Evolutionary conservation across 305 asterid genomes (phyloP).

Genomic region (Rubia peregrina): DNA sequence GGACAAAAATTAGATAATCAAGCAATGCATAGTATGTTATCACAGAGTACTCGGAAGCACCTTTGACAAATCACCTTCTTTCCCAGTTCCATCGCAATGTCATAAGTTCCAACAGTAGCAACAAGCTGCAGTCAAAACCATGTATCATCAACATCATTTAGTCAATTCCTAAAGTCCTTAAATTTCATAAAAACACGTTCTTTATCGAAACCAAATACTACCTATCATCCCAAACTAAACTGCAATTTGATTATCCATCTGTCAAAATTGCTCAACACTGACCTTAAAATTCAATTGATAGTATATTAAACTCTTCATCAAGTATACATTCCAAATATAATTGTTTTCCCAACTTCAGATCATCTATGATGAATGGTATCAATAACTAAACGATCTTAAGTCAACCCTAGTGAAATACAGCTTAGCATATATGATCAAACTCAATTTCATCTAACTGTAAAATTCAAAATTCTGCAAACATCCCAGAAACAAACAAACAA

Average conservation of each 20-base stretch:
- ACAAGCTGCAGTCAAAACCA: constrained; percentile 55
- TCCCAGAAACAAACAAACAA: neutral
- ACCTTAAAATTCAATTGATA: neutral
- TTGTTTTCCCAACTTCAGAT: neutral
- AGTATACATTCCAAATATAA: neutral
- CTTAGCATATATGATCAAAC: no score
- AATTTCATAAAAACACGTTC: neutral
- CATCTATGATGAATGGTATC: neutral
- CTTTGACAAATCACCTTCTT: constrained; percentile 86
- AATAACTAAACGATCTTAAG: no score
- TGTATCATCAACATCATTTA: constrained; percentile 9
- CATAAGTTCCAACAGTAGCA: constrained; percentile 85
- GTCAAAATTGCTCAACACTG: neutral
- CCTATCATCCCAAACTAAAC: neutral
- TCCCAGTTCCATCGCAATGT: constrained; percentile 77
- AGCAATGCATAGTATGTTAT: neutral
- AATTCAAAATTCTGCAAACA: neutral
- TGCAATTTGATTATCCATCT: no score
- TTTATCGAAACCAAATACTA: neutral
- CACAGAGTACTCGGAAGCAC: constrained; percentile 27
- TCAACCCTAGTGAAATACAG: no score
- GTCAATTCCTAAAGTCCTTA: neutral
- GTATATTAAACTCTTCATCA: neutral
- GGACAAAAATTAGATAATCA: neutral
- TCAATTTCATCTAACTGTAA: neutral